Evolutionary conservation across 257 asterid genomes (phyloP), one percentile per base, ranked within the genome.

Genomic region (Verbena officinalis): DNA sequence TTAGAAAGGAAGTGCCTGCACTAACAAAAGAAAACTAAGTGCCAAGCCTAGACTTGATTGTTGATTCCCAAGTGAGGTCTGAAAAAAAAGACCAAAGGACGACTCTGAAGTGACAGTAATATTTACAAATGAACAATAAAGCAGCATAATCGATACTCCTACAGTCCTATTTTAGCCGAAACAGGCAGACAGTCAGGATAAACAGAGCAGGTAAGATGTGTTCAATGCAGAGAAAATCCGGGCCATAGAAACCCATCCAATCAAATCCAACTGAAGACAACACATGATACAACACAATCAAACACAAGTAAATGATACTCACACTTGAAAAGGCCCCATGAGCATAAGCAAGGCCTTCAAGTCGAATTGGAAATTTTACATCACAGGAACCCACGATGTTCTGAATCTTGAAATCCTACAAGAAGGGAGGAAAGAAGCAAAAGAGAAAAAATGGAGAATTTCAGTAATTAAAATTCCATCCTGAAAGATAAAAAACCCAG

Each of bases 301-400:
- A 24, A 52, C 46, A 70, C 39, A 31, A 30, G 33, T 54, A 42
- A 63, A 24, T 20, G 72, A 49, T 67, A 81, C 89, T 80, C 73
- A 87, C 95, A 59, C 91, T 84, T 69, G 95, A 87, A 74, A 87
- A 87, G 55, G 89, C 89, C 78, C 91, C 87, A 30, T 87, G 95
- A 51, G 95, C 78, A 78, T 80, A 84, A 13, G 95, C 95, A 66
- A 86, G 85, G 53, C 91, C 91, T 75, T 86, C 89, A 63, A 86
- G 95, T 64, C 89, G 81, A 65, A 84, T 82, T 27, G 95, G 91
- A 62, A 86, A 84, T 68, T 82, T 84, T 27, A 84, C 95, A 78
- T 87, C 91, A 67, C 89, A 87, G 9, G 95, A 87, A 61, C 89
- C 91, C 24, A 87, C 95, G 68, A 87, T 87, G 60, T 87, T 87